Evolutionary conservation across 1,139 yeast species (phyloP), one percentile per base, ranked within the genome.

Genomic region (Geotrichum aggregatum): DNA sequence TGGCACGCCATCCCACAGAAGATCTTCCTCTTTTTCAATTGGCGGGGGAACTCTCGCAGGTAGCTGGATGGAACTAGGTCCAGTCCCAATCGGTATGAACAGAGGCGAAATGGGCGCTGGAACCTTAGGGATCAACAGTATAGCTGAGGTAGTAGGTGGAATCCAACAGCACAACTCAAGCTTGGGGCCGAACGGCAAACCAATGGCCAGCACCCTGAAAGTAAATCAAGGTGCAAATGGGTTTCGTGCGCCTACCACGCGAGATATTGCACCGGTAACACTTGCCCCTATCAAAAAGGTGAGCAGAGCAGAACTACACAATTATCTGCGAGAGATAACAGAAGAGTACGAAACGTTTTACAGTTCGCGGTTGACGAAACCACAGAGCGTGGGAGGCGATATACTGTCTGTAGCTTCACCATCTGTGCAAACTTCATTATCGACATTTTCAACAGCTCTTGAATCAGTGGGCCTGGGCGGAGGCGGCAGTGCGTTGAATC

Each of bases 191-290:
- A 59, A 44, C 62, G 64, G n/a, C 67, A 50, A 31, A 57, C 55
- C 33, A 54, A 60, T 28, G 58, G 61, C 14, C 62, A 62, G 22
- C 48, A 52, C 39, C 34, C 69, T 2, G 60, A 70, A 35, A 22
- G 18, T 41, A 2, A 21, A 36, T 11, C 36, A 45, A 19, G 48
- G 44, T 1, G 24, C 33, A 26, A 67, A 64, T 5, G 58, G 80
- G 58, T 71, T 85, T 52, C 75, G 74, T 49, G 76, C 83, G 3
- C 98, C 98, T 0, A 84, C 96, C 0, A 72, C 79, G 1, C 76
- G 76, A 49, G 98, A 92, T 61, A 92, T 92, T 18, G 96, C 98
- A 0, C 91, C 85, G 33, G 84, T 89, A 18, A 82, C 78, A 53
- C 72, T 92, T 43, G 79, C 84, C 49, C 80, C 83, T 52, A 70